Percentiles rank a stretch among this genome's conserved stretches.
Evolutionary conservation across 805 yeast species (phyloP).

Genomic region (Yarrowia deformans): DNA sequence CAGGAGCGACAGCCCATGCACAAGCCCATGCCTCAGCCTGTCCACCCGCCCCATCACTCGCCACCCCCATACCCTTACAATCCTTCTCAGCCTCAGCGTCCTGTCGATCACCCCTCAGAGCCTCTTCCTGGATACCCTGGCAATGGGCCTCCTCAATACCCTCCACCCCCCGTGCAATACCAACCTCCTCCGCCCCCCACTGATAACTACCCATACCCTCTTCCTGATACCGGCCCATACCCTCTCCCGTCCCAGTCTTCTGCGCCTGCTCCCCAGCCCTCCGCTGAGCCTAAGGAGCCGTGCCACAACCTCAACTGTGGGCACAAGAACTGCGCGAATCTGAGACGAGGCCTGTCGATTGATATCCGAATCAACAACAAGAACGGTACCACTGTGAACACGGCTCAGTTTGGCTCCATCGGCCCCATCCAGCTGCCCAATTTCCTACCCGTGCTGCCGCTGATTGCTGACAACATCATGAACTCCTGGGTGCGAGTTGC

Average conservation of each 20-base stretch:
- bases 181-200: conserved; percentile 25
- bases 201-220: conserved; percentile 32
- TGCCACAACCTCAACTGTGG: conserved; percentile 30
- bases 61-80: conserved; percentile 24
- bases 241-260: conserved; percentile 18
- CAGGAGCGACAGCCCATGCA: too few species aligned
- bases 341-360: conserved; percentile 33
- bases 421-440: conserved; percentile 15
- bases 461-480: conserved; percentile 37
- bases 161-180: conserved; percentile 27
- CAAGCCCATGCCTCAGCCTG: conserved; percentile 10
- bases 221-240: conserved; percentile 6
- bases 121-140: conserved; percentile 35
- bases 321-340: conserved; percentile 6
- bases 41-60: not conserved
- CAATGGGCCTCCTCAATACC: conserved; percentile 10
- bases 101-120: conserved; percentile 25
- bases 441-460: conserved; percentile 31
- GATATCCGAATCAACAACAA: conserved; percentile 30
- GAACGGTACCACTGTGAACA: conserved; percentile 8
- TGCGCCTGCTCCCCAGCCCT: conserved; percentile 2
- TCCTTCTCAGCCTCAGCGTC: conserved; percentile 19
- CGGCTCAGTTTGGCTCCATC: conserved; percentile 17
- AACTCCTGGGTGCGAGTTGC: conserved; percentile 33
- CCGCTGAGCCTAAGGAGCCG: conserved; percentile 20